Percentiles rank a stretch among this genome's conserved stretches.
Evolutionary conservation across 768 basidiomycete genomes (phyloP).

Genomic region (Clitopilus hobsonii): DNA sequence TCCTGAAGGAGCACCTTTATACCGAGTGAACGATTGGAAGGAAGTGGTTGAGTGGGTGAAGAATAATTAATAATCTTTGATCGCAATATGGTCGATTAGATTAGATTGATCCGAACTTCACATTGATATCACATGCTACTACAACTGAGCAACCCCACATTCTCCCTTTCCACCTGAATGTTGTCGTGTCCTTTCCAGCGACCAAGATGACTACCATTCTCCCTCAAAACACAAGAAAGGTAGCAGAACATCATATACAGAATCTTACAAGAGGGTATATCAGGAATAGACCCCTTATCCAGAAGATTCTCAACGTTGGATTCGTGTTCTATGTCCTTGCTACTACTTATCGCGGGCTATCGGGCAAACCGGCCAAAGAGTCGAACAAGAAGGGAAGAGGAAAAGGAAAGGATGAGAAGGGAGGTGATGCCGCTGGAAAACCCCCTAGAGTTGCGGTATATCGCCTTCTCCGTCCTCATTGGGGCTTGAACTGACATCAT

Average conservation of each 20-base stretch:
- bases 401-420: slow-evolving; percentile 22
- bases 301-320: slow-evolving; percentile 60
- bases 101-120: neutral
- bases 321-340: slow-evolving; percentile 72
- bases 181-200: slow-evolving; percentile 17
- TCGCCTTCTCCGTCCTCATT: neutral
- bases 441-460: slow-evolving; percentile 65
- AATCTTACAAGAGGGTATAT: slow-evolving; percentile 51
- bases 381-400: slow-evolving; percentile 30
- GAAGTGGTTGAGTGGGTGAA: slow-evolving; percentile 48
- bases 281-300: slow-evolving; percentile 63
- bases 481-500: neutral
- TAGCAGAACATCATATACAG: slow-evolving; percentile 33
- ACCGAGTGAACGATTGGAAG: slow-evolving; percentile 59
- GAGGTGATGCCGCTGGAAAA: slow-evolving; percentile 27
- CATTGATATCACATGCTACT: slow-evolving; percentile 1
- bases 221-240: slow-evolving; percentile 11
- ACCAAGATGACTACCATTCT: slow-evolving; percentile 28
- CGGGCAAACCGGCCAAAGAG: slow-evolving; percentile 32
- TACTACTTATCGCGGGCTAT: slow-evolving; percentile 56
- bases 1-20: slow-evolving; percentile 43
- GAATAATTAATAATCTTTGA: neutral
- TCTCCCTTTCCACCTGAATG: neutral
- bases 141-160: slow-evolving; percentile 1
- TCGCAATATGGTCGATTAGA: neutral